Evolutionary conservation across 78 protist genomes (phyloP).

Genomic region (Paulinella micropora): DNA sequence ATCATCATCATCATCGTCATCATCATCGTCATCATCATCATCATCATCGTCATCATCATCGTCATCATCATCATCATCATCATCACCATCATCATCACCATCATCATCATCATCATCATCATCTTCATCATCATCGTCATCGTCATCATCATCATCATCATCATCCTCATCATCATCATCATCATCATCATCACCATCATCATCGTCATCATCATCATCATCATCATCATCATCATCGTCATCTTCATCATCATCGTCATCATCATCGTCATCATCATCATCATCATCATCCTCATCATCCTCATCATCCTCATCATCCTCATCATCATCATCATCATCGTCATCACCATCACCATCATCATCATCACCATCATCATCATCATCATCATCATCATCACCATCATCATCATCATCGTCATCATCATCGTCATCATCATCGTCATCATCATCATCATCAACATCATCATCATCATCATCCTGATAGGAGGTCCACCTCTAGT

Average conservation of each 20-base stretch:
- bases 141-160: background rate
- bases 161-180: background rate
- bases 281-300: background rate
- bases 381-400: no score
- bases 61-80: background rate
- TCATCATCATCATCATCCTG: slow-evolving; percentile 34
- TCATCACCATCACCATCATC: no score
- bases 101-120: background rate
- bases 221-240: background rate
- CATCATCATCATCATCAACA: background rate
- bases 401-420: no score
- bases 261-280: background rate
- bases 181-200: background rate
- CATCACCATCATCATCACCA: background rate
- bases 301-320: no score
- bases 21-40: no score
- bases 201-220: background rate
- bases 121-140: no score
- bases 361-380: no score
- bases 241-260: no score
- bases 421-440: no score
- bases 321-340: no score
- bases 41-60: no score
- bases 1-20: no score
- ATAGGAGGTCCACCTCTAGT: slow-evolving; percentile 91